Conservation (phyloP, 305 asterid genomes). For the Solanum hybrid region DNA sequence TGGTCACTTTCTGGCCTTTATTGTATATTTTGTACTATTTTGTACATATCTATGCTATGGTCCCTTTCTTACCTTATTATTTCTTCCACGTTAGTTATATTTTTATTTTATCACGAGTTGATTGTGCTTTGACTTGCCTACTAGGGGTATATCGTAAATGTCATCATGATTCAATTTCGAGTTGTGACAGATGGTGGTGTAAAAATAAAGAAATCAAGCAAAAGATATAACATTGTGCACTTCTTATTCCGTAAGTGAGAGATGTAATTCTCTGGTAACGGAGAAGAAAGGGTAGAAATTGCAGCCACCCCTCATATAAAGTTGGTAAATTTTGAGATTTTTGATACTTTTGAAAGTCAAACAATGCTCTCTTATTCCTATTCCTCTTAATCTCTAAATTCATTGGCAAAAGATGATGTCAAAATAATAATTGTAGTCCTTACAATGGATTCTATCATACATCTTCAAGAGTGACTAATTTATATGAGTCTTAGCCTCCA, state of each 20-base stretch:
- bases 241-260: neutral
- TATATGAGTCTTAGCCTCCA: too few species aligned
- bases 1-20: neutral
- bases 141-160: neutral
- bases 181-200: neutral
- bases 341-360: neutral
- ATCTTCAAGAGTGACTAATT: too few species aligned
- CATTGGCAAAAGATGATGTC: neutral
- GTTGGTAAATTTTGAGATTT: neutral
- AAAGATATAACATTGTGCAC: neutral
- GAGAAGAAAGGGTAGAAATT: neutral
- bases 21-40: neutral
- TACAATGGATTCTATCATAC: too few species aligned
- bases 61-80: neutral
- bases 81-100: neutral
- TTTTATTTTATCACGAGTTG: neutral
- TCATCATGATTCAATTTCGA: neutral
- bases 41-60: neutral
- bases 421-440: too few species aligned
- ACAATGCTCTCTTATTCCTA: neutral
- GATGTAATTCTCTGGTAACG: neutral
- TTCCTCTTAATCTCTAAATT: neutral
- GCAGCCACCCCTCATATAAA: neutral
- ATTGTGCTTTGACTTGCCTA: neutral
- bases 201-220: neutral